Evolutionary conservation across 345 rosid genomes (phyloP).

Genomic region (Microthlaspi erraticum): DNA sequence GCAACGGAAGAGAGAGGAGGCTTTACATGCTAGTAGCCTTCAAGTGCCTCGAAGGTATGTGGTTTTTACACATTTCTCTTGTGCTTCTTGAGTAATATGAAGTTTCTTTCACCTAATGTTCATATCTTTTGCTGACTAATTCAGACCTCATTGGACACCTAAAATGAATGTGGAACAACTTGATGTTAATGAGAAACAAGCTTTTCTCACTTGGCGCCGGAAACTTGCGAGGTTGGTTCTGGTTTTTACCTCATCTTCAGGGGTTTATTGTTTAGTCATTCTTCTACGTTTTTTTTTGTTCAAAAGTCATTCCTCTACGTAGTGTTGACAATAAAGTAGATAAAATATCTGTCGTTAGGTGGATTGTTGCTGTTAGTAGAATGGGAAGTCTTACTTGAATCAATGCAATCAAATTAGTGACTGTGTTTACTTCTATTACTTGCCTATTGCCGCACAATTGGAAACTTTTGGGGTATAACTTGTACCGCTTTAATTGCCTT

Average conservation of each 20-base stretch:
- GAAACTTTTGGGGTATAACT: neutral
- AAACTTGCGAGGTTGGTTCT: slow-evolving; percentile 68
- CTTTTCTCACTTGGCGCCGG: slow-evolving; percentile 83
- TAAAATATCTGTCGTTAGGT: neutral
- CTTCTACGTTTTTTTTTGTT: too few relatives aligned
- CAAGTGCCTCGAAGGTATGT: slow-evolving; percentile 70
- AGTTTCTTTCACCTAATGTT: slow-evolving; percentile 3
- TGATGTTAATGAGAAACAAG: slow-evolving; percentile 65
- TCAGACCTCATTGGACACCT: slow-evolving; percentile 76
- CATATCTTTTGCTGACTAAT: slow-evolving; percentile 5
- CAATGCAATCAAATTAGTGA: neutral
- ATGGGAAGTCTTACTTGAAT: neutral
- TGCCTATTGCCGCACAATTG: neutral
- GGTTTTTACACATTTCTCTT: neutral
- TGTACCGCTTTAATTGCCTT: neutral
- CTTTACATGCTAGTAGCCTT: slow-evolving; percentile 63
- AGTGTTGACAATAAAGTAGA: neutral
- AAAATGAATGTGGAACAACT: slow-evolving; percentile 70
- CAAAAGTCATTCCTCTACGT: too few relatives aligned
- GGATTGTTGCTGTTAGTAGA: slow-evolving; percentile 5
- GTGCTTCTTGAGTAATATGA: neutral
- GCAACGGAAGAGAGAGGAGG: slow-evolving; percentile 73
- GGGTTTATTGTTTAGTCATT: neutral
- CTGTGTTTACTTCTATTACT: neutral
- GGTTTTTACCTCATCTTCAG: neutral